phyloP scores from a whole-genome alignment of 225 moss, liverwort and hornwort species.

The Asterella californica region DNA sequence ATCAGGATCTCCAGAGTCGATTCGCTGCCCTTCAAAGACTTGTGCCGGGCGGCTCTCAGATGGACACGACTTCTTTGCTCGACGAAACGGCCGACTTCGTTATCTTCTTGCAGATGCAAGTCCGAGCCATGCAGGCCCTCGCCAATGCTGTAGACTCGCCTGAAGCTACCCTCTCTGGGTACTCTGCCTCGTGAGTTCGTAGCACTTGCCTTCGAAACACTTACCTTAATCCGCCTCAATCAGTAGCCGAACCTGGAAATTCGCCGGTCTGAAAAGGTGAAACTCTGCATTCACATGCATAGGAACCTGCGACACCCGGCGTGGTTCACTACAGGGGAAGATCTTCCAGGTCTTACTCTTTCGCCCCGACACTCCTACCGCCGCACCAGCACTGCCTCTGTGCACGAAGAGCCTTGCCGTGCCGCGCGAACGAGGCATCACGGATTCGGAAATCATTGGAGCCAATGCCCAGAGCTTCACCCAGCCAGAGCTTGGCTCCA shows the following conservation, averaged over 20 bases:
- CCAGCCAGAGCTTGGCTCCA: neutral
- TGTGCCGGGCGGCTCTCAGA: constrained; percentile 68
- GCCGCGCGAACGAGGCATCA: neutral
- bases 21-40: constrained; percentile 66
- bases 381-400: neutral
- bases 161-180: neutral
- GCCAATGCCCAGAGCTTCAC: constrained; percentile 3
- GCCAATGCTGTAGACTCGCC: constrained; percentile 28
- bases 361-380: neutral
- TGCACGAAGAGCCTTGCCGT: neutral
- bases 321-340: neutral
- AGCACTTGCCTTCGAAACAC: neutral
- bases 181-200: neutral
- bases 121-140: constrained; percentile 52
- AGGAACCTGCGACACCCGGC: neutral
- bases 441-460: neutral
- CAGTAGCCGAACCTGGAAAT: neutral
- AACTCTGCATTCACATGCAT: neutral
- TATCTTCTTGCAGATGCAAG: constrained; percentile 69
- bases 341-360: neutral
- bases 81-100: constrained; percentile 84
- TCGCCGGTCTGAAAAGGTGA: neutral
- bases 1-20: constrained; percentile 52
- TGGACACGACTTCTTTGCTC: constrained; percentile 77
- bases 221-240: neutral